Conservation (phyloP, 768 basidiomycete genomes). For the Boletales sp. region DNA sequence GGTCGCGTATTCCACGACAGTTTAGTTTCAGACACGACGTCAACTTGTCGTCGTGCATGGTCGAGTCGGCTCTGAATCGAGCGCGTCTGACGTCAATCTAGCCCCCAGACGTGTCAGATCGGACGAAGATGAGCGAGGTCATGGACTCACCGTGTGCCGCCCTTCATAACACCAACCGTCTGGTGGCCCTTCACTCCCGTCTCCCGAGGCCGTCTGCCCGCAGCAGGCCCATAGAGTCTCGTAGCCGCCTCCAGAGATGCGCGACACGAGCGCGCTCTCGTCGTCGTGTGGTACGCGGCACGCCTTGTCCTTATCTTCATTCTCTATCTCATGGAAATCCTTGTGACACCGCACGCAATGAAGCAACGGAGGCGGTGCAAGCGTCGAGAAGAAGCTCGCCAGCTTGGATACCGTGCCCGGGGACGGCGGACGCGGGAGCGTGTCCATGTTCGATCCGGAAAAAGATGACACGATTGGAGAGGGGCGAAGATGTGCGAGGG, state of each 20-base stretch:
- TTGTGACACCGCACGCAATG: constrained; percentile 79
- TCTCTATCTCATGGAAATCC: constrained; percentile 67
- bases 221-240: constrained; percentile 74
- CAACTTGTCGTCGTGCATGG: constrained; percentile 61
- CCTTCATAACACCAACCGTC: constrained; percentile 89
- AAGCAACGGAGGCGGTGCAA: constrained; percentile 62
- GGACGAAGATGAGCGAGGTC: neutral
- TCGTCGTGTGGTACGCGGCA: constrained; percentile 77
- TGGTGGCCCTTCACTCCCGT: constrained; percentile 79
- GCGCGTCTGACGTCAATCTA: constrained; percentile 75
- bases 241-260: constrained; percentile 41
- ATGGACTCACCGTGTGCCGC: constrained; percentile 54
- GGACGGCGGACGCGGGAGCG: constrained; percentile 22
- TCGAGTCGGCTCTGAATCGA: constrained; percentile 75
- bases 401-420: constrained; percentile 44
- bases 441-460: too few relatives aligned
- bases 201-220: constrained; percentile 65
- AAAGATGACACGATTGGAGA: too few relatives aligned
- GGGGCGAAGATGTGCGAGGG: constrained; percentile 45
- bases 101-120: neutral
- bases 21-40: constrained; percentile 52
- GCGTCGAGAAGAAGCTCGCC: constrained; percentile 54
- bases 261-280: constrained; percentile 72
- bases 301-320: constrained; percentile 52
- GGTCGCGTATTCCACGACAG: constrained; percentile 45